phyloP scores from a whole-genome alignment of 106 monocot genomes.

The Allium sativum region DNA sequence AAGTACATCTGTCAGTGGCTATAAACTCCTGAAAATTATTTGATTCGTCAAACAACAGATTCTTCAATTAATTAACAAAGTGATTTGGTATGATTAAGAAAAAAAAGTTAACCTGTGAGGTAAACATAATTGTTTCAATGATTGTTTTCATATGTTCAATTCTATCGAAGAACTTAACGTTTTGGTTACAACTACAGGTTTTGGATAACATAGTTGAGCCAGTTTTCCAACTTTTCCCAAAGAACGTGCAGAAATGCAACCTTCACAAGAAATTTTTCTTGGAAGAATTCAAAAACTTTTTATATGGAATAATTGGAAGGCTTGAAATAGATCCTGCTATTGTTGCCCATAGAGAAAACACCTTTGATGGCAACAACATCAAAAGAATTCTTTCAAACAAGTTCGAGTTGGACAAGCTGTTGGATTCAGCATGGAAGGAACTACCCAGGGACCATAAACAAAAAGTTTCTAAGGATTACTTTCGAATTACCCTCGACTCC shows the following conservation, averaged over 20 bases:
- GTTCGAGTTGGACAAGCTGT: constrained; percentile 77
- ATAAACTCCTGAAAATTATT: not conserved
- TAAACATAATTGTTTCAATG: too few species aligned
- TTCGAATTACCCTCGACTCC: constrained; percentile 45
- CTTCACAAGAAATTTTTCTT: constrained; percentile 61
- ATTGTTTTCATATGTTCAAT: not conserved
- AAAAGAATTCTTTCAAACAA: constrained; percentile 62
- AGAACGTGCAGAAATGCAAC: constrained; percentile 27
- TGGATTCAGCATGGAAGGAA: constrained; percentile 43
- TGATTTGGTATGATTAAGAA: not conserved
- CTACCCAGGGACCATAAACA: constrained; percentile 27
- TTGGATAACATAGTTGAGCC: constrained; percentile 52
- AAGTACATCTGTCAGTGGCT: not conserved
- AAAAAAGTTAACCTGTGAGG: not conserved
- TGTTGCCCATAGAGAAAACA: constrained; percentile 87
- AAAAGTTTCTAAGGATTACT: constrained; percentile 36
- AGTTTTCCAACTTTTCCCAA: constrained; percentile 25
- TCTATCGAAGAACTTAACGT: not conserved
- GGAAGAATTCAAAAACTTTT: constrained; percentile 50
- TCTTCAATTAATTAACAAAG: not conserved
- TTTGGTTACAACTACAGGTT: constrained; percentile 31
- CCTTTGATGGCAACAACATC: constrained; percentile 68
- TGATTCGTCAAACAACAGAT: not conserved
- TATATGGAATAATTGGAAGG: constrained; percentile 19
- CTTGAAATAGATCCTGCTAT: constrained; percentile 72